These are phyloP conservation scores for Globisporangium rhizosaccharum DNA, from an alignment of 352 stramenopile genomes.

Conservation along the genomic window DNA sequence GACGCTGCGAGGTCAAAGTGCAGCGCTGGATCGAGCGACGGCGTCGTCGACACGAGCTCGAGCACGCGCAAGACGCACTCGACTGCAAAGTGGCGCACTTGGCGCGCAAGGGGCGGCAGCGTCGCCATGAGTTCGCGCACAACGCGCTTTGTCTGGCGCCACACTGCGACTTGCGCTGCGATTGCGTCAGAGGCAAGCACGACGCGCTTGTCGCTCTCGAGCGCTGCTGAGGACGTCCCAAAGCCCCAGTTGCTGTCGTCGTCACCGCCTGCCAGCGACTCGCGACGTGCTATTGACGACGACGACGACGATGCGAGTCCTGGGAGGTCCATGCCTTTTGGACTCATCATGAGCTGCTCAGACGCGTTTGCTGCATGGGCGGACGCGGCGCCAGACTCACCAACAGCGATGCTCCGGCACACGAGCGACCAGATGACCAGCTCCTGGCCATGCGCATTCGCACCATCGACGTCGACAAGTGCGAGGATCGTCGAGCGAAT, in stretches of 20 bases:
- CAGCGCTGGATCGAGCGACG: conserved; percentile 18
- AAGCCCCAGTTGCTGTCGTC: conserved; percentile 8
- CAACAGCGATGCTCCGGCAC: conserved; percentile 74
- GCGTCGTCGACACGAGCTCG: conserved; percentile 36
- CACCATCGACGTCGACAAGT: conserved; percentile 62
- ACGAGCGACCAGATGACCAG: conserved; percentile 71
- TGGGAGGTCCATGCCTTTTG: conserved; percentile 39
- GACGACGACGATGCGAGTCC: conserved; percentile 8
- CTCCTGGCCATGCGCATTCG: conserved; percentile 35
- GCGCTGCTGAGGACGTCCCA: background rate
- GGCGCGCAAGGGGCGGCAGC: conserved; percentile 63
- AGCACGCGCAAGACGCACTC: conserved; percentile 75
- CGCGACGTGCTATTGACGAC: background rate
- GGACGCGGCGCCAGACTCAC: conserved; percentile 52
- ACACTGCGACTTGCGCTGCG: conserved; percentile 54
- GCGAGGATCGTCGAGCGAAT: conserved; percentile 57
- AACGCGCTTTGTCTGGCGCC: conserved; percentile 62
- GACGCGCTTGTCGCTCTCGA: conserved; percentile 19
- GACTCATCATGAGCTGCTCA: conserved; percentile 66
- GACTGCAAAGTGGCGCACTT: conserved; percentile 73
- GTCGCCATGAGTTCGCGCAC: conserved; percentile 54
- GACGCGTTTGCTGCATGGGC: conserved; percentile 6
- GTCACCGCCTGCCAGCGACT: background rate
- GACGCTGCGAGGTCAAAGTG: conserved; percentile 71
- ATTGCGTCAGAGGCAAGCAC: conserved; percentile 32